phyloP scores from a whole-genome alignment of 345 rosid genomes.

The Boechera retrofracta region DNA sequence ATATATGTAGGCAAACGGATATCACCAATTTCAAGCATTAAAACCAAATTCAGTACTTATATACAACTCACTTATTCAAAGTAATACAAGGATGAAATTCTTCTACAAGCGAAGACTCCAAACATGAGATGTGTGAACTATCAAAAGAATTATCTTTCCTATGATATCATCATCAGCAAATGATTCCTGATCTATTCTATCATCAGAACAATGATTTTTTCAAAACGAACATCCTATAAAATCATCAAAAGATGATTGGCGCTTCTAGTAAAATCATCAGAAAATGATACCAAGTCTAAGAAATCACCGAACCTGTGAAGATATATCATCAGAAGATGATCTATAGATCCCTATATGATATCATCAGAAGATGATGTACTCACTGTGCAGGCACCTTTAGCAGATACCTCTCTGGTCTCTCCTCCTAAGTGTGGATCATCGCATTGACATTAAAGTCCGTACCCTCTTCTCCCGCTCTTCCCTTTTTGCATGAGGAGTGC shows the following conservation, averaged over 20 bases:
- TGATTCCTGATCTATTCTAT: conserved; percentile 30
- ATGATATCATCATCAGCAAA: conserved; percentile 31
- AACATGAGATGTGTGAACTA: conserved; percentile 35
- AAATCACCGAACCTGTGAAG: conserved; percentile 14
- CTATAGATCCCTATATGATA: background rate
- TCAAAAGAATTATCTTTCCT: conserved; percentile 4
- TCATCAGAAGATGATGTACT: conserved; percentile 46
- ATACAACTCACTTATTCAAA: conserved; percentile 8
- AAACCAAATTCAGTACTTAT: conserved; percentile 2
- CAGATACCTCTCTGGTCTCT: conserved; percentile 8
- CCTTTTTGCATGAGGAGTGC: conserved; percentile 70
- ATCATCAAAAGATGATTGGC: conserved; percentile 45
- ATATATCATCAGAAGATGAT: conserved; percentile 42
- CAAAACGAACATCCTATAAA: background rate
- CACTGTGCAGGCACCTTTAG: conserved; percentile 20
- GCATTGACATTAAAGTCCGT: conserved; percentile 77
- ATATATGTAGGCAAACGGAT: background rate
- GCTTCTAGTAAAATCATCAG: conserved; percentile 34
- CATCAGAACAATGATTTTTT: conserved; percentile 35
- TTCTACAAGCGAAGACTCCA: background rate
- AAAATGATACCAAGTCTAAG: conserved; percentile 29
- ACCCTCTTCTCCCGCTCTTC: conserved; percentile 70
- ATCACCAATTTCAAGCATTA: background rate
- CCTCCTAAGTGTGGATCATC: conserved; percentile 44
- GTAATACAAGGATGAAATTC: conserved; percentile 20